Percentiles rank a stretch among this genome's conserved stretches.
Conservation (phyloP, 1,284 basidiomycete genomes). For the Leucoagaricus sp. region DNA sequence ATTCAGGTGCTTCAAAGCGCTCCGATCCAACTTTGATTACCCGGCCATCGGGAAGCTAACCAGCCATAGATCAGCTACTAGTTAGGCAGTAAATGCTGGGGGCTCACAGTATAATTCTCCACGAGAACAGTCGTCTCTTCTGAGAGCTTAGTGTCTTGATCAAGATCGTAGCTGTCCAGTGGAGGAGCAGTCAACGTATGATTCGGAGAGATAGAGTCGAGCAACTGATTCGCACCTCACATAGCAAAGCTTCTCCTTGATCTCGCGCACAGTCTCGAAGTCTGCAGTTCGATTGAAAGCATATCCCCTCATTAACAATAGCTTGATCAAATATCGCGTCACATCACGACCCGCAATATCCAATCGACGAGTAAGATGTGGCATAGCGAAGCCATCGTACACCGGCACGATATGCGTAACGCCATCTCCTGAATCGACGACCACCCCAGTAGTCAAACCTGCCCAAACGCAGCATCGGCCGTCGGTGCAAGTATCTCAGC, state of each 20-base stretch:
- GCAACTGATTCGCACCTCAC: constrained; percentile 73
- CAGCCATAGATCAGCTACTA: constrained; percentile 3
- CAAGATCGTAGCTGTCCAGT: constrained; percentile 86
- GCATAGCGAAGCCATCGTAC: constrained; percentile 95
- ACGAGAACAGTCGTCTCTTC: constrained; percentile 98
- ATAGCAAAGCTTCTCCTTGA: constrained; percentile 99
- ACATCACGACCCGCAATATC: constrained; percentile 99
- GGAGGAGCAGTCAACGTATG: not conserved
- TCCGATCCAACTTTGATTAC: constrained; percentile 98
- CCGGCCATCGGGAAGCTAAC: constrained; percentile 92
- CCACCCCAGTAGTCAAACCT: constrained; percentile 98
- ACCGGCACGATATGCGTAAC: constrained; percentile 99
- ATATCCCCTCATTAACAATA: constrained; percentile 97
- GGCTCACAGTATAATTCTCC: constrained; percentile 89
- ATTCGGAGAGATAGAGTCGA: not conserved
- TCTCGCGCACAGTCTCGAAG: constrained; percentile 97
- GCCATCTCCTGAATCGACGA: constrained; percentile 98
- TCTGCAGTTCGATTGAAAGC: constrained; percentile 99
- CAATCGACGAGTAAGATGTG: constrained; percentile 91
- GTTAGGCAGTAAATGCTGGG: not conserved
- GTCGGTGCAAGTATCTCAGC: not conserved
- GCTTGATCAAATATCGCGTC: constrained; percentile 97
- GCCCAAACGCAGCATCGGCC: too few relatives aligned
- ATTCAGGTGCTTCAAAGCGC: constrained; percentile 99
- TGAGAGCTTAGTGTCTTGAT: constrained; percentile 89